Evolutionary conservation across 306 rosid genomes (phyloP), one percentile per base, ranked within the genome.

Genomic region (Potentilla sterilis): DNA sequence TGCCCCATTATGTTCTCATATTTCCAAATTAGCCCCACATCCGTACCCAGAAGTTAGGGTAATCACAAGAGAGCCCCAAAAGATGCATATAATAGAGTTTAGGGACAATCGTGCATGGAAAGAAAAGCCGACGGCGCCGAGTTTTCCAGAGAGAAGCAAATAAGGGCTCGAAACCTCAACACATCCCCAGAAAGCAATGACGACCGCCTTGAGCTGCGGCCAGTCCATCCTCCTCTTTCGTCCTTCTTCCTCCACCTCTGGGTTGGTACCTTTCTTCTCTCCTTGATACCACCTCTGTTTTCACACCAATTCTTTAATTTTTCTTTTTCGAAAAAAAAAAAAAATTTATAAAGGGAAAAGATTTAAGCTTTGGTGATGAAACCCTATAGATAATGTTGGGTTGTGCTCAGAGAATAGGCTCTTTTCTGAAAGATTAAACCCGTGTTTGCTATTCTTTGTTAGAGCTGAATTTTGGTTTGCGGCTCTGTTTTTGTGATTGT

Each of bases 161-260:
- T 13, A 59, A 72, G 51, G 59, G 66, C 38, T 32, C n/a, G 48
- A 71, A 55, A 15, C 9, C 41, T 21, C 40, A 2, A 15, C 67
- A 4, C 66, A 11, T 46, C 55, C 19, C 75, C 9, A 54, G 51
- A 58, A 59, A 74, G 44, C 69, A 38, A 74, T 74, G 77, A 69
- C 77, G 13, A 18, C 58, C 69, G 44, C 69, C 69, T 59, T 74
- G 77, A 66, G 57, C 58, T 59, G 32, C 69, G 58, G 69, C 69
- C 77, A 59, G 12, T 24, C 58, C 59, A 12, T 28, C 21, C 41
- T 59, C 22, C 34, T 65, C 46, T 3, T 43, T 1, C 41, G 52
- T 3, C 54, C 67, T 73, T 64, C 69, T 32, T 7, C 24, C 69
- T 37, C 9, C 69, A 47, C 54, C 41, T 73, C 77, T 2, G n/a